phyloP scores from a whole-genome alignment of 306 rosid species.

The Senna tora region DNA sequence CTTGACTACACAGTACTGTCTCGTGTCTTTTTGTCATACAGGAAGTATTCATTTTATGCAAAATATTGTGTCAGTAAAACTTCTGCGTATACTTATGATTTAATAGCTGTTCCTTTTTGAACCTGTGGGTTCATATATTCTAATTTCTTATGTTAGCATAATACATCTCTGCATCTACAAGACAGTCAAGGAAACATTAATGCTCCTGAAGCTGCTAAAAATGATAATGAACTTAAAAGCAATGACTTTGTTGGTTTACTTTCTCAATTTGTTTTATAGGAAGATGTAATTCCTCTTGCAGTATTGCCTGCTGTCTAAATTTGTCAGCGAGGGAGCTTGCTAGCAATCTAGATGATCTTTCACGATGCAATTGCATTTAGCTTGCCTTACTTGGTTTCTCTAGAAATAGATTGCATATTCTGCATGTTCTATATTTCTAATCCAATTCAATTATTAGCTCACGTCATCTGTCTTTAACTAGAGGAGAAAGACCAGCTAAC shows the following conservation, averaged over 20 bases:
- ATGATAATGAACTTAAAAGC: conserved; percentile 21
- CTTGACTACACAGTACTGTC: conserved; percentile 3
- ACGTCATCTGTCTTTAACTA: neutral
- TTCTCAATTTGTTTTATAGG: conserved; percentile 41
- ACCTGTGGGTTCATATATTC: neutral
- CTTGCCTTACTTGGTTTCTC: conserved; percentile 4
- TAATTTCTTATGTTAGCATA: neutral
- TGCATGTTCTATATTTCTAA: neutral
- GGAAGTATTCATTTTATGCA: neutral
- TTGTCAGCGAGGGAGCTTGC: neutral
- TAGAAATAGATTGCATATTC: conserved; percentile 12
- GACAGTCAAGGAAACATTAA: neutral
- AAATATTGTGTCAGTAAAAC: neutral
- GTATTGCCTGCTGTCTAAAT: conserved; percentile 48
- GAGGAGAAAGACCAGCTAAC: conserved; percentile 4
- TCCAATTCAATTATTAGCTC: too few species aligned
- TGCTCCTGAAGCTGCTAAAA: conserved; percentile 25
- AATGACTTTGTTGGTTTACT: conserved; percentile 40
- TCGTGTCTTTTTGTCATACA: neutral
- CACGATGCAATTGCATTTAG: neutral
- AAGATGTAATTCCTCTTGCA: conserved; percentile 50
- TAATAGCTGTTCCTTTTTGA: neutral
- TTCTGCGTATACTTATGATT: neutral
- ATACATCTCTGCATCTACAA: conserved; percentile 6
- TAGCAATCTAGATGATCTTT: neutral